phyloP scores from a whole-genome alignment of 2,329 filamentous ascomycete genomes.

The Fusarium goolgardi region DNA sequence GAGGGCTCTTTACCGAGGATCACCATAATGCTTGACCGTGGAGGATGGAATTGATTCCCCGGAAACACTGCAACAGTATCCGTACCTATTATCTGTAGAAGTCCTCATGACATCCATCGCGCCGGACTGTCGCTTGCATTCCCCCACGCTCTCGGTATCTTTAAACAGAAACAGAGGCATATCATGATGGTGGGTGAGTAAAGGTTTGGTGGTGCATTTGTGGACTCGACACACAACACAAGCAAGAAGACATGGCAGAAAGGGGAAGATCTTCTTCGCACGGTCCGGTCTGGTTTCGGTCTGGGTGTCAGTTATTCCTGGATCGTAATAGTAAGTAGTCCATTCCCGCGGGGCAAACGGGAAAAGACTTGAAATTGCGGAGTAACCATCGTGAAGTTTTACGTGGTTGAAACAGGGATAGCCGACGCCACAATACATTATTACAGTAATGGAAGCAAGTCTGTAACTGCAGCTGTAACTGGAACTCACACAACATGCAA shows the following conservation, averaged over 20 bases:
- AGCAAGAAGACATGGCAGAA: conserved; percentile 3
- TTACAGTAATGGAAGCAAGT: not conserved
- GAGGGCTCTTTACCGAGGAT: conserved; percentile 43
- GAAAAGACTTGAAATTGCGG: conserved; percentile 43
- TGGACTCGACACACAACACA: conserved; percentile 14
- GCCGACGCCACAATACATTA: conserved; percentile 43
- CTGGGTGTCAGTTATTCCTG: conserved; percentile 9
- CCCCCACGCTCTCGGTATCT: conserved; percentile 32
- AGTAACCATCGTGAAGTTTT: conserved; percentile 45
- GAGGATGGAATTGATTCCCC: conserved; percentile 25
- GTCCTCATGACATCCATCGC: conserved; percentile 24
- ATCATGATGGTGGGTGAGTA: conserved; percentile 6
- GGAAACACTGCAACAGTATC: conserved; percentile 24
- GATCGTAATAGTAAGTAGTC: conserved; percentile 3
- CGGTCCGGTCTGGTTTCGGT: conserved; percentile 31
- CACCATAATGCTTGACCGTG: conserved; percentile 25
- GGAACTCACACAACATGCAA: conserved; percentile 5
- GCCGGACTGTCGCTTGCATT: conserved; percentile 29
- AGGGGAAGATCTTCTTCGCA: conserved; percentile 38
- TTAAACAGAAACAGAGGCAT: not conserved
- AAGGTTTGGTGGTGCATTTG: conserved; percentile 15
- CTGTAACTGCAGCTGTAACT: not conserved
- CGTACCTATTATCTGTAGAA: not conserved
- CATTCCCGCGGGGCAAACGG: conserved; percentile 26
- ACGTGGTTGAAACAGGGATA: conserved; percentile 43